Evolutionary conservation across 805 yeast species (phyloP).

Genomic region (Candida sanyiensis): DNA sequence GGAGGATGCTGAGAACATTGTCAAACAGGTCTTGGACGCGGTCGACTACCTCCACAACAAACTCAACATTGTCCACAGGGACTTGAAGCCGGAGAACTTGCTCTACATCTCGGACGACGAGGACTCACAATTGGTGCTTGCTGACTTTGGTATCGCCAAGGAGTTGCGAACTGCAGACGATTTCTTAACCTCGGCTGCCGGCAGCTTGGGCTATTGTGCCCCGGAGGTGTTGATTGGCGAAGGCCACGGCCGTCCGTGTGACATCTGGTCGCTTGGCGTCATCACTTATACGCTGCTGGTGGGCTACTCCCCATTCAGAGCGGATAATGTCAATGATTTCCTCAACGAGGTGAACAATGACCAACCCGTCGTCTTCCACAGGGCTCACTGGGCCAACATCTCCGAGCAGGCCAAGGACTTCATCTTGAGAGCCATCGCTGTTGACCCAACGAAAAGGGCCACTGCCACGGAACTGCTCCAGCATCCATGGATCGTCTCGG

Average conservation of each 20-base stretch:
- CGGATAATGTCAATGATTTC: constrained; percentile 79
- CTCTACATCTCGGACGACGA: constrained; percentile 56
- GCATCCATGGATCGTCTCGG: constrained; percentile 70
- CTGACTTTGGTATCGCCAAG: constrained; percentile 96
- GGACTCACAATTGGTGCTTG: constrained; percentile 73
- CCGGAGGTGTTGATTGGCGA: constrained; percentile 80
- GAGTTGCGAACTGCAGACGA: constrained; percentile 55
- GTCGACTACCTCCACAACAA: constrained; percentile 67
- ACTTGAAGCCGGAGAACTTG: constrained; percentile 90
- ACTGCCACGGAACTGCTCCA: constrained; percentile 57
- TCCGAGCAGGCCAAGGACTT: constrained; percentile 77
- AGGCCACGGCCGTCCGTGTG: constrained; percentile 95
- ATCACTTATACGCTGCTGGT: constrained; percentile 84
- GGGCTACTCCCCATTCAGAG: constrained; percentile 88
- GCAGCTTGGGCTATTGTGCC: constrained; percentile 94
- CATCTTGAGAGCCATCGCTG: constrained; percentile 62
- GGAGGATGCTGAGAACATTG: constrained; percentile 71
- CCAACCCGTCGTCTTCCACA: constrained; percentile 78
- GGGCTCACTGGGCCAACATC: constrained; percentile 79
- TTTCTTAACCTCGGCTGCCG: constrained; percentile 67
- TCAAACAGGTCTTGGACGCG: constrained; percentile 73
- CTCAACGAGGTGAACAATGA: constrained; percentile 68
- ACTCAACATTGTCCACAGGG: constrained; percentile 82
- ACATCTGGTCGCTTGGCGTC: constrained; percentile 93
- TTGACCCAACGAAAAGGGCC: constrained; percentile 63